These are phyloP conservation scores for Ajuga chamaepitys DNA, from an alignment of 257 asterid genomes.

Conservation along the genomic window DNA sequence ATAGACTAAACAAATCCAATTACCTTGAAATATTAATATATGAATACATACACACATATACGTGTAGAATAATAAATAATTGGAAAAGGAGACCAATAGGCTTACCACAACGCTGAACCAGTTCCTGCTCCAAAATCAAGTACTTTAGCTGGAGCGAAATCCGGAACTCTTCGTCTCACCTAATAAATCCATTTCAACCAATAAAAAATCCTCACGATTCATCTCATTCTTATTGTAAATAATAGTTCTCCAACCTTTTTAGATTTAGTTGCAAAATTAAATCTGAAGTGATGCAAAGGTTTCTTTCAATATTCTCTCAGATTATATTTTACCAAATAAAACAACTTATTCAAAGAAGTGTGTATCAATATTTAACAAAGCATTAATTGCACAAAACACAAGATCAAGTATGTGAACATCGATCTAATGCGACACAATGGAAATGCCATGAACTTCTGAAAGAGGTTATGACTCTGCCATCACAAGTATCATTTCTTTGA, in stretches of 20 bases:
- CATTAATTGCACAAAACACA: not conserved
- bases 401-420: not conserved
- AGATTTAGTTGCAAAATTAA: not conserved
- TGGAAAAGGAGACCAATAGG: conserved; percentile 3
- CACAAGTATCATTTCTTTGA: not conserved
- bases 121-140: conserved; percentile 99
- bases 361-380: not conserved
- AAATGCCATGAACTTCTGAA: not conserved
- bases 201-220: conserved; percentile 7
- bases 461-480: not conserved
- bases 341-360: not conserved
- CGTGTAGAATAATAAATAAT: not conserved
- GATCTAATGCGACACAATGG: not conserved
- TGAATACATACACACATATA: no score
- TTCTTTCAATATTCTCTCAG: not conserved
- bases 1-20: not conserved
- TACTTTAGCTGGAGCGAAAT: conserved; percentile 68
- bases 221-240: not conserved
- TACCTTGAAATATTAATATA: not conserved
- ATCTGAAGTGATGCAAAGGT: not conserved
- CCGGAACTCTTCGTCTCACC: conserved; percentile 86
- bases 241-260: not conserved
- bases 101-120: conserved; percentile 96
- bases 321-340: not conserved
- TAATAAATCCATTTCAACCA: conserved; percentile 22